Percentiles rank a stretch among this genome's conserved stretches.
phyloP scores from a whole-genome alignment of 225 moss, liverwort and hornwort species.

The Neckera pumila region DNA sequence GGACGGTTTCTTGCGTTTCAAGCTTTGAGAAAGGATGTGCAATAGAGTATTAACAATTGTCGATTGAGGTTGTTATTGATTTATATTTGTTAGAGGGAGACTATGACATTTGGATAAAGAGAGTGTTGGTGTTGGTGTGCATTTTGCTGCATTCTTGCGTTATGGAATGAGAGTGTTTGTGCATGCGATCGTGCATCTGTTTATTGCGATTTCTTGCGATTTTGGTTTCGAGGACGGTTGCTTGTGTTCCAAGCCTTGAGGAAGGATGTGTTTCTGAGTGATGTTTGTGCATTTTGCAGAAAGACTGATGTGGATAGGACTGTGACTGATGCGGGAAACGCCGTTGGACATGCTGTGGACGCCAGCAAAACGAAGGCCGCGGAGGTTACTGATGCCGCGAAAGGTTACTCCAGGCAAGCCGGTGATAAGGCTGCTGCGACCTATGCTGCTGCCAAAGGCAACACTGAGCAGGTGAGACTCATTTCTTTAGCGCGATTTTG shows the following conservation, averaged over 20 bases:
- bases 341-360: background rate
- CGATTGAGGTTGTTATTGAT: too few relatives aligned
- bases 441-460: background rate
- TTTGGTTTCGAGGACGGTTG: too few relatives aligned
- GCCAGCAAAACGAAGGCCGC: background rate
- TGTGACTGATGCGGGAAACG: background rate
- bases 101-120: too few relatives aligned
- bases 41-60: too few relatives aligned
- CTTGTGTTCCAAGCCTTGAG: too few relatives aligned
- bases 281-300: background rate
- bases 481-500: background rate
- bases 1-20: background rate
- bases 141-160: too few relatives aligned
- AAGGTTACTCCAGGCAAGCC: conserved; percentile 1
- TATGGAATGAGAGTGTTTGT: too few relatives aligned
- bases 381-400: background rate
- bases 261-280: background rate
- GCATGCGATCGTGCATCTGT: too few relatives aligned
- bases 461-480: conserved; percentile 2
- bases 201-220: background rate
- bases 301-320: conserved; percentile 3
- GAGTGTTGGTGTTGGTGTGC: too few relatives aligned
- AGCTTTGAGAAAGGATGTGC: too few relatives aligned
- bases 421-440: background rate
- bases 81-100: too few relatives aligned